Evolutionary conservation across 2,329 filamentous ascomycete genomes (phyloP).

Genomic region (Ceratocystis colombiana): DNA sequence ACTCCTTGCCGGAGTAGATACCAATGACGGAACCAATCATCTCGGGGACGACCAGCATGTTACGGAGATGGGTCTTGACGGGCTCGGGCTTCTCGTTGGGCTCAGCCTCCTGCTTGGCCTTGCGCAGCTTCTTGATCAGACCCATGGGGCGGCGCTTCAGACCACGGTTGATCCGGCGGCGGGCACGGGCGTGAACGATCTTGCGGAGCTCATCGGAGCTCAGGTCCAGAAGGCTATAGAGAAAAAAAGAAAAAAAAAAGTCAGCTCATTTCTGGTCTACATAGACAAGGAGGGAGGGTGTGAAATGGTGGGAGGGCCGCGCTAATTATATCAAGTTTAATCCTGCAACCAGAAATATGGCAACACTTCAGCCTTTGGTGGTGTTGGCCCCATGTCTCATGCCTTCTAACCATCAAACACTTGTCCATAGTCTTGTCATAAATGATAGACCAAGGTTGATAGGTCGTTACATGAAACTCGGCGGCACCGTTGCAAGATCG

Average conservation of each 20-base stretch:
- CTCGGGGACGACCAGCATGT: conserved; percentile 99
- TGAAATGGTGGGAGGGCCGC: not conserved
- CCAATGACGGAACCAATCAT: conserved; percentile 99
- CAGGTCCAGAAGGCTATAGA: conserved; percentile 88
- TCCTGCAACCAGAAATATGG: not conserved
- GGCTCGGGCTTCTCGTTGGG: conserved; percentile 99
- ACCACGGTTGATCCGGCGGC: conserved; percentile 97
- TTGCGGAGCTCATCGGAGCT: conserved; percentile 97
- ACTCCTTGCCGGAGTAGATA: conserved; percentile 99
- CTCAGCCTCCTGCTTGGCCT: conserved; percentile 97
- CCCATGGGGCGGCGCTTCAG: conserved; percentile 99
- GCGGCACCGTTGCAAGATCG: not conserved
- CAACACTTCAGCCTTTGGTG: not conserved
- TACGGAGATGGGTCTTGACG: conserved; percentile 98
- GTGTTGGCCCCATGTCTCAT: not conserved
- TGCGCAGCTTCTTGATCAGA: conserved; percentile 99
- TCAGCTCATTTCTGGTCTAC: conserved; percentile 11
- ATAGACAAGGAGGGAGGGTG: not conserved
- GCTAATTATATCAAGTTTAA: not conserved
- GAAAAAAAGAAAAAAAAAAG: not conserved
- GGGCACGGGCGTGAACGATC: conserved; percentile 97
- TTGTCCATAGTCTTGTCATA: not conserved
- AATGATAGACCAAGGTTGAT: not conserved
- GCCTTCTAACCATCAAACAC: not conserved
- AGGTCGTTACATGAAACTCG: not conserved